Base-by-base conservation (phyloP, 495 filamentous ascomycete species). In the Podospora sp. region DNA sequence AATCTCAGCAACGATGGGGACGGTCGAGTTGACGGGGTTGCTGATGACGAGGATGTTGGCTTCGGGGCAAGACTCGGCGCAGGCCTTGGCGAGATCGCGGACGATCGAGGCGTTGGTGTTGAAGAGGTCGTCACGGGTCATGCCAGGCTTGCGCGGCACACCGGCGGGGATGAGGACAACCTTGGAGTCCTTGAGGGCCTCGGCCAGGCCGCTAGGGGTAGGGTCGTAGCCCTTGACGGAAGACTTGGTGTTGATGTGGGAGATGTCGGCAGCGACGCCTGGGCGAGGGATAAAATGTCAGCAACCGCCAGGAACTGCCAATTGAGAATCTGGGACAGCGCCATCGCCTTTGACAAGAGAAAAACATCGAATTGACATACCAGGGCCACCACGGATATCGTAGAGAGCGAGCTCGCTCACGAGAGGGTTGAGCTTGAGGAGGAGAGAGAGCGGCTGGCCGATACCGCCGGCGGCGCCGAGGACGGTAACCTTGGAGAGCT, bases 41-140 rank as follows among this genome's bases (percentile, higher is more conserved):
- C 93, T 87, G 83, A 99, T 99, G 85, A 99, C 88, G 76, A 98
- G 90, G 80, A 98, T 85, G 79, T 96, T 97, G 81, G 95, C 96
- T 57, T 99, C 86, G 66, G 95, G 96, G 78, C 89, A 85, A 74
- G 91, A 85, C 72, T 96, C 89, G 74, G 95, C 95, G 75, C 88
- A 89, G 72, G 93, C 93, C 88, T 99, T 97, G 79, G 95, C 94
- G 68, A 99, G 89, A 83, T 98, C 95, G 68, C 95, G 95, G 78
- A 99, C 95, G 76, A 99, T 99, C 71, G 93, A 97, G 80, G 96
- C 95, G 81, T 99, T 99, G 86, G 94, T 99, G 86, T 99, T 99
- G 92, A 99, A 99, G 63, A 99, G 91, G 77, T 99, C 93, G 83
- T 98, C 95, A 84, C 95, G 93, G 83, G 91, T 96, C 95, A 99